Evolutionary conservation across 2,329 filamentous ascomycete species (phyloP).

Genomic region (Hymenoscyphus infarciens): DNA sequence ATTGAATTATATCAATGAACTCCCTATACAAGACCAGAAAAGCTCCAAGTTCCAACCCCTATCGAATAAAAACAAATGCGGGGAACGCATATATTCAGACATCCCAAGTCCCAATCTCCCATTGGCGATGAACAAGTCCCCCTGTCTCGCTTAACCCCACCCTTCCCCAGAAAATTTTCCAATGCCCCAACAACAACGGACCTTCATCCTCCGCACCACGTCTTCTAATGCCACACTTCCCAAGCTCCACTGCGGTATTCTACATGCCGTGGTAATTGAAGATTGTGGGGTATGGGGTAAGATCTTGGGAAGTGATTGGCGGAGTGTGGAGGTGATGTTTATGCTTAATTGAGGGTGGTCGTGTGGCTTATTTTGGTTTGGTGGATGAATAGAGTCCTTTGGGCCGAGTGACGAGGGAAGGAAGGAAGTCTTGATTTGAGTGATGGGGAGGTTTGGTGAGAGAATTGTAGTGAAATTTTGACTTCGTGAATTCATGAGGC

Average conservation of each 20-base stretch:
- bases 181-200: conserved; percentile 9
- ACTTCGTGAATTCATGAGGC: too few species aligned
- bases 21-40: neutral
- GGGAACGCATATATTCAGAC: neutral
- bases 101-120: neutral
- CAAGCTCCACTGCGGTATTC: neutral
- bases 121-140: neutral
- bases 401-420: too few species aligned
- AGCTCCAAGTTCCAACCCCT: neutral
- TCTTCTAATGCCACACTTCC: conserved; percentile 8
- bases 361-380: conserved; percentile 9
- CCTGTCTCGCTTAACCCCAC: neutral
- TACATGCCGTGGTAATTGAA: conserved; percentile 5
- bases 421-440: too few species aligned
- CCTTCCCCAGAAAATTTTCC: neutral
- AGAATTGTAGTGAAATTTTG: too few species aligned
- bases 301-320: conserved; percentile 2
- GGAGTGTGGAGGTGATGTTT: neutral
- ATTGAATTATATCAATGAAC: neutral
- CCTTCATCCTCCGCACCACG: conserved; percentile 5
- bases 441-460: too few species aligned
- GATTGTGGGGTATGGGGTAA: conserved; percentile 2
- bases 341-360: conserved; percentile 9
- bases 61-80: neutral
- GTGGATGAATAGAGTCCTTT: too few species aligned